phyloP scores from a whole-genome alignment of 1,139 yeast genomes.

The Taphrina pruni region DNA sequence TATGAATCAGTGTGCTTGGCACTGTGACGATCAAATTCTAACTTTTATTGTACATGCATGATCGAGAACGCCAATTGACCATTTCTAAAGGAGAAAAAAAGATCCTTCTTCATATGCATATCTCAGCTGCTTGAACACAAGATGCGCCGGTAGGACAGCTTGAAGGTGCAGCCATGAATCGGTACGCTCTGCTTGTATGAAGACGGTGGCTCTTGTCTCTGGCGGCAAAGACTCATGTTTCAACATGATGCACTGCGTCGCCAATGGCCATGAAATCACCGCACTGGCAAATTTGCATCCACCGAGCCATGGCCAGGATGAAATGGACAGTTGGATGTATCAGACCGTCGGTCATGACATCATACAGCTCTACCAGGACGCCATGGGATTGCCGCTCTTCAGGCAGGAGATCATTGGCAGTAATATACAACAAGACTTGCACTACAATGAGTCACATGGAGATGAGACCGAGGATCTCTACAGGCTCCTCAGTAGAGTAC shows the following conservation, averaged over 20 bases:
- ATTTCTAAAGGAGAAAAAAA: too few species aligned
- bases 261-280: conserved; percentile 79
- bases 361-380: conserved; percentile 66
- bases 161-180: too few species aligned
- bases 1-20: too few species aligned
- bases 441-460: conserved; percentile 64
- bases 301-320: conserved; percentile 57
- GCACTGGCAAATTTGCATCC: conserved; percentile 90
- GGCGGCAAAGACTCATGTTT: conserved; percentile 97
- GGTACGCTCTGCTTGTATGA: conserved; percentile 59
- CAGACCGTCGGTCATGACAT: conserved; percentile 97
- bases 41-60: too few species aligned
- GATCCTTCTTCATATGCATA: too few species aligned
- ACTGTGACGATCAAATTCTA: too few species aligned
- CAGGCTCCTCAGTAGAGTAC: conserved; percentile 54
- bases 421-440: conserved; percentile 69
- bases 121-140: too few species aligned
- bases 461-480: conserved; percentile 89
- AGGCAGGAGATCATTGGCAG: conserved; percentile 69
- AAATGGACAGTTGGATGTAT: conserved; percentile 93
- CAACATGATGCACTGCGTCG: conserved; percentile 80
- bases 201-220: conserved; percentile 85
- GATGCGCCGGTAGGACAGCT: too few species aligned
- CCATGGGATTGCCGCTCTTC: conserved; percentile 80
- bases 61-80: too few species aligned